Evolutionary conservation across 305 asterid species (phyloP).

Genomic region (Petunia hybrid): DNA sequence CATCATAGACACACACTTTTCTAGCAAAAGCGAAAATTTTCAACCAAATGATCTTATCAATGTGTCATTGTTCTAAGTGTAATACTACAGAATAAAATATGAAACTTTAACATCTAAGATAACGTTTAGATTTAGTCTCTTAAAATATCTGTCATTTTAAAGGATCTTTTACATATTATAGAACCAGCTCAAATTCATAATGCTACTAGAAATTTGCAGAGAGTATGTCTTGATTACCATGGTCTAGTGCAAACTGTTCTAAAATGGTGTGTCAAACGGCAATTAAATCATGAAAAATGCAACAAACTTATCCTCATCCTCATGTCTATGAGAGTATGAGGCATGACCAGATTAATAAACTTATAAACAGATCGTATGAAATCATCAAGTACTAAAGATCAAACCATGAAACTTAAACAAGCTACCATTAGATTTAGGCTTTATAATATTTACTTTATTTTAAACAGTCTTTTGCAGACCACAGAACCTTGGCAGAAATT

Average conservation of each 20-base stretch:
- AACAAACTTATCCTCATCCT: background rate
- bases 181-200: background rate
- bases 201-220: background rate
- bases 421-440: background rate
- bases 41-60: background rate
- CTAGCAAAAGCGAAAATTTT: background rate
- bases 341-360: background rate
- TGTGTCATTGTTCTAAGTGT: background rate
- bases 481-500: background rate
- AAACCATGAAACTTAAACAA: background rate
- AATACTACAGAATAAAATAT: background rate
- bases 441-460: background rate
- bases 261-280: background rate
- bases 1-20: background rate
- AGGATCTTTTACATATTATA: background rate
- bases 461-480: background rate
- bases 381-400: conserved; percentile 14
- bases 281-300: background rate
- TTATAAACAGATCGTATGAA: conserved; percentile 3
- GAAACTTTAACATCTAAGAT: background rate
- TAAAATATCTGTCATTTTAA: background rate
- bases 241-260: background rate
- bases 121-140: background rate
- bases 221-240: background rate
- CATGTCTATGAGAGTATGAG: background rate